Evolutionary conservation across 1,284 basidiomycete genomes (phyloP).

Genomic region (Rhizoctonia solani): DNA sequence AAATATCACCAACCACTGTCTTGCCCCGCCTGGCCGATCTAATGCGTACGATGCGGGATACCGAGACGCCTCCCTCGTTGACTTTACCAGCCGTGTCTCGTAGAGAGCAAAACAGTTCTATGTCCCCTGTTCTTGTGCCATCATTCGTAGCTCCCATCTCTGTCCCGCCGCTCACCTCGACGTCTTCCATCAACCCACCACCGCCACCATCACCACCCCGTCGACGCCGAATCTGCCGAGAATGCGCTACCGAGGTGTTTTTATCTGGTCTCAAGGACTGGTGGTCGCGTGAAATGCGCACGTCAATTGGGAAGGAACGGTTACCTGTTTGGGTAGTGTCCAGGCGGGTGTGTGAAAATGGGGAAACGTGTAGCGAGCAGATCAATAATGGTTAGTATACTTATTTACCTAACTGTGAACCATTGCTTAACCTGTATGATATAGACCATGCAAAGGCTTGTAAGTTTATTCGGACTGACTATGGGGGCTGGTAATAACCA

Average conservation of each 20-base stretch:
- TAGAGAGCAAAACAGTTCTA: background rate
- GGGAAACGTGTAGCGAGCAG: conserved; percentile 11
- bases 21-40: conserved; percentile 21
- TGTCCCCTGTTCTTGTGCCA: background rate
- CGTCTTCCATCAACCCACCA: background rate
- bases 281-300: conserved; percentile 22
- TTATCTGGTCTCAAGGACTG: conserved; percentile 16
- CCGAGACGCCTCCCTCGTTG: conserved; percentile 4
- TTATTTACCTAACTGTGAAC: background rate
- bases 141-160: background rate
- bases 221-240: conserved; percentile 22
- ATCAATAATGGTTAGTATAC: conserved; percentile 4
- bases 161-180: too few relatives aligned
- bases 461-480: background rate
- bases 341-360: conserved; percentile 9
- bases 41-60: conserved; percentile 28
- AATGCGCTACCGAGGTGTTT: conserved; percentile 24
- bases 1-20: background rate
- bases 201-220: background rate
- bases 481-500: background rate
- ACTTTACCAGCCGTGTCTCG: conserved; percentile 2
- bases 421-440: background rate
- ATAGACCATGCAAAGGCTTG: conserved; percentile 24
- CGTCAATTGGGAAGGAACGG: conserved; percentile 14
- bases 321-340: conserved; percentile 14